Evolutionary conservation across 23 red algal genomes (phyloP).

Genomic region (Gracilaria vermiculophylla): DNA sequence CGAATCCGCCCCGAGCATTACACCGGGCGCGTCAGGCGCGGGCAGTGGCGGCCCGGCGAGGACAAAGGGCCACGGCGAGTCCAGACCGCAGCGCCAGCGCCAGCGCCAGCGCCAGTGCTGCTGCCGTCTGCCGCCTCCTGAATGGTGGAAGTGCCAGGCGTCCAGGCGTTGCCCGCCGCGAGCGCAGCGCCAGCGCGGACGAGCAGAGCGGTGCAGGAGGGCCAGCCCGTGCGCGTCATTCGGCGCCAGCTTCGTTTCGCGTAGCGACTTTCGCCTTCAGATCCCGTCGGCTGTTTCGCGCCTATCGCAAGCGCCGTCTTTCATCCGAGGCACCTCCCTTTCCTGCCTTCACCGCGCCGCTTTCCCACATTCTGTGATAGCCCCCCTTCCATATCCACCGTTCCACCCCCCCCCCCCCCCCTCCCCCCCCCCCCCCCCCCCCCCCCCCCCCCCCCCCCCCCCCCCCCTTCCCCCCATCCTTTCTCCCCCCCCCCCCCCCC

Average conservation of each 20-base stretch:
- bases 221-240: slow-evolving; percentile 15
- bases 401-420: background rate
- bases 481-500: background rate
- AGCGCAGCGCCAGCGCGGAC: background rate
- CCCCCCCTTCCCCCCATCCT: background rate
- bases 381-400: background rate
- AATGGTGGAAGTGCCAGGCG: background rate
- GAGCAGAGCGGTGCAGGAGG: background rate
- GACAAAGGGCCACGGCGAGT: background rate
- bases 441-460: background rate
- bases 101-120: background rate
- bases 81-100: background rate
- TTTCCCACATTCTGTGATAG: background rate
- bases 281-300: slow-evolving; percentile 10
- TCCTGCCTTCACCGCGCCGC: background rate
- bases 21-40: background rate
- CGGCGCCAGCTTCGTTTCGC: slow-evolving; percentile 4
- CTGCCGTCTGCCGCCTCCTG: background rate
- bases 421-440: background rate
- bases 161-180: too few relatives aligned
- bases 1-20: background rate
- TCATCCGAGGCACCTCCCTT: slow-evolving; percentile 7
- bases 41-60: background rate
- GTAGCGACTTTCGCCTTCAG: background rate
- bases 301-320: slow-evolving; percentile 35